Conservation (phyloP, 768 basidiomycete species). For the Leccinellum rugosiceps region DNA sequence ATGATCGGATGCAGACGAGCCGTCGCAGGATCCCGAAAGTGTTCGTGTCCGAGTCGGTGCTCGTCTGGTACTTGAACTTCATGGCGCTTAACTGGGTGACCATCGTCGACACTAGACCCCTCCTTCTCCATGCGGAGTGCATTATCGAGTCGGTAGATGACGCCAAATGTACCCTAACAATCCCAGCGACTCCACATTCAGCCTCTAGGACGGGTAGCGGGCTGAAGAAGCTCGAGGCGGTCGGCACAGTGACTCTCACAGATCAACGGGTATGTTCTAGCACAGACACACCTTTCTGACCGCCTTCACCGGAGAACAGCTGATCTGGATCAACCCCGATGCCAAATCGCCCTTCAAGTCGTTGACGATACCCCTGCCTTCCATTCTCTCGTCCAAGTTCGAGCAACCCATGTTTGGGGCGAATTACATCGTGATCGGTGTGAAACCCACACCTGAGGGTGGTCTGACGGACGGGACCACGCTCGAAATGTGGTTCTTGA, state of each 20-base stretch:
- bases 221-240: constrained; percentile 52
- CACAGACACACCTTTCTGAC: constrained; percentile 2
- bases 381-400: constrained; percentile 66
- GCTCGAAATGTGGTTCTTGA: constrained; percentile 65
- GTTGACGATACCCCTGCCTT: constrained; percentile 54
- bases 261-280: constrained; percentile 61
- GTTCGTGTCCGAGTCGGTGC: background rate
- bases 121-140: constrained; percentile 63
- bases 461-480: constrained; percentile 61
- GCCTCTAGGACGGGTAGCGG: constrained; percentile 53
- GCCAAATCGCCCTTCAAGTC: constrained; percentile 38
- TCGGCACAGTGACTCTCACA: constrained; percentile 61
- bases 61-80: background rate
- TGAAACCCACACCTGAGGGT: constrained; percentile 67
- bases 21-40: background rate
- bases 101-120: constrained; percentile 52
- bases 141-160: constrained; percentile 56
- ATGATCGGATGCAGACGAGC: background rate
- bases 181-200: constrained; percentile 51
- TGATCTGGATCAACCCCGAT: constrained; percentile 54
- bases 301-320: constrained; percentile 36
- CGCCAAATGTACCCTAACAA: constrained; percentile 53
- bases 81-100: constrained; percentile 85
- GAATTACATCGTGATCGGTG: constrained; percentile 64
- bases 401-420: constrained; percentile 72